Conservation (phyloP, 2,329 filamentous ascomycete genomes). For the Fusarium stilboides region DNA sequence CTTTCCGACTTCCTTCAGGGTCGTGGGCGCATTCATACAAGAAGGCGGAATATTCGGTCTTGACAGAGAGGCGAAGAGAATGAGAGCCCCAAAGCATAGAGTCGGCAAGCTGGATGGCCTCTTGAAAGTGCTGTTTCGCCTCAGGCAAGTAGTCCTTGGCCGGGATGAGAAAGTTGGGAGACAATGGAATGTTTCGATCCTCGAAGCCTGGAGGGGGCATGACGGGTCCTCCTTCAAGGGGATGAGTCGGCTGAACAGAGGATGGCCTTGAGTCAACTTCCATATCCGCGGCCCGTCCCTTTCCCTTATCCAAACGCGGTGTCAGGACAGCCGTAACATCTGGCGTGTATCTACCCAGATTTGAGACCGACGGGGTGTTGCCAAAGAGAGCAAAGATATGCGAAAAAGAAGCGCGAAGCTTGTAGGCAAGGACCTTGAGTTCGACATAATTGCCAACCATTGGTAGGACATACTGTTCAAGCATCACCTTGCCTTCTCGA, state of each 20-base stretch:
- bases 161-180: conserved; percentile 84
- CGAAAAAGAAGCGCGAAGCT: conserved; percentile 93
- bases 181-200: conserved; percentile 55
- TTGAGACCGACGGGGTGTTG: conserved; percentile 85
- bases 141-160: conserved; percentile 84
- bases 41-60: conserved; percentile 93
- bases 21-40: conserved; percentile 94
- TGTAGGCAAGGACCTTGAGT: conserved; percentile 90
- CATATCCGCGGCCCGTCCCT: conserved; percentile 63
- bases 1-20: conserved; percentile 77
- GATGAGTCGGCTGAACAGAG: conserved; percentile 65
- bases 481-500: conserved; percentile 88
- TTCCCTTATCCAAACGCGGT: conserved; percentile 62
- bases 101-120: conserved; percentile 82
- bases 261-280: conserved; percentile 59
- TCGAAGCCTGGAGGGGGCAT: conserved; percentile 70
- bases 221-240: conserved; percentile 72
- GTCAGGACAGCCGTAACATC: conserved; percentile 59
- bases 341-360: conserved; percentile 68
- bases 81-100: conserved; percentile 87
- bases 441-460: conserved; percentile 84
- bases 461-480: conserved; percentile 90
- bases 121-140: conserved; percentile 85
- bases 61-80: conserved; percentile 88
- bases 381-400: conserved; percentile 98